Evolutionary conservation across 441 rosid genomes (phyloP), one percentile per base, ranked within the genome.

Genomic region (Arabidopsis hybrid): DNA sequence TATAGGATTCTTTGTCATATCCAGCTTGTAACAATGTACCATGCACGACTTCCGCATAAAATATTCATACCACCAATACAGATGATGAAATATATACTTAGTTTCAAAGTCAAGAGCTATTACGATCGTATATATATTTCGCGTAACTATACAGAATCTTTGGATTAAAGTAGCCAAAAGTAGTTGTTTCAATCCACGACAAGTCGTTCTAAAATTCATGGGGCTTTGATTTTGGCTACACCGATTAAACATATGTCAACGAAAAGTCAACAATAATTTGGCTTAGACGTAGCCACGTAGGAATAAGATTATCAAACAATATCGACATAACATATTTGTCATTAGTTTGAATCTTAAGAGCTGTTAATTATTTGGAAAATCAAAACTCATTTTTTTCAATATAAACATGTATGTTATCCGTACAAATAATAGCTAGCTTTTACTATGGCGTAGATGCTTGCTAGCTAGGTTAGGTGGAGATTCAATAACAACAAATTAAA

Each of bases 1-100:
- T 60, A 53, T 26, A 67, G n/a, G 55, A 40, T 60, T 60, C 45
- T 60, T 67, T 9, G 55, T 59, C 67, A 67, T 51, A 42, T 74
- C 56, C 73, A 67, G 73, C 62, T 59, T 49, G 56, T 67, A 67
- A 74, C 56, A 74, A 50, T 67, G 53, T 67, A 66, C 67, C 61
- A 67, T 74, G 78, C 67, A 66, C 72, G 67, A 74, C 78, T 50
- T 58, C 12, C 6, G 43, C 60, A 38, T 73, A 39, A 17, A 49
- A 31, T 39, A 74, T 58, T 38, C 65, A 47, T 16, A 49, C 60
- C 60, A 35, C 49, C 7, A 45, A 32, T 14, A 34, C 12, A 56
- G 6, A 50, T 18, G 43, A 61, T 52, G 59, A 39, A 40, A 9
- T 51, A 7, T 16, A 6, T 10, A 26, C 10, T 16, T 14, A 14